A percentile compares a stretch with the other conserved stretches of the same genome.
phyloP scores from a whole-genome alignment of 192 early-diverging fungal genomes.

The Gigaspora rosea region DNA sequence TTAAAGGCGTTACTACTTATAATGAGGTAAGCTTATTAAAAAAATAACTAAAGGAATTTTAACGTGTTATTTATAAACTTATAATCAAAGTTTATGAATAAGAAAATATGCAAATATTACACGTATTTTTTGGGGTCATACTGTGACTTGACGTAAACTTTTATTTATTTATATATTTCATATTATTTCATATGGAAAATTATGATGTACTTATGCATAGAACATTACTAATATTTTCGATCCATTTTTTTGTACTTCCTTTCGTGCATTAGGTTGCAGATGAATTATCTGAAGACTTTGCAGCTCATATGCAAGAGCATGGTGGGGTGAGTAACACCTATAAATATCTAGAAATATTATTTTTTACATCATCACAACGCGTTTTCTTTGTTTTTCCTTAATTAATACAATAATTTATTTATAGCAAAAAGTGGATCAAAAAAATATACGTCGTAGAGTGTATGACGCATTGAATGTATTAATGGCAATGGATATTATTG shows the following conservation, averaged over 20 bases:
- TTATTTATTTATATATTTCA: not conserved
- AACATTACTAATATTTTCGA: conserved; percentile 31
- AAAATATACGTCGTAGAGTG: conserved; percentile 70
- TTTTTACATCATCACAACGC: no score
- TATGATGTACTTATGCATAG: conserved; percentile 2
- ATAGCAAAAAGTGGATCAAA: conserved; percentile 48
- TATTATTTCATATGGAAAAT: no score
- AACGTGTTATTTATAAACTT: no score
- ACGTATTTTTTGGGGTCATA: not conserved
- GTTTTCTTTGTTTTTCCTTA: no score
- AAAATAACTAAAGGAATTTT: no score
- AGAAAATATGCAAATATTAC: not conserved
- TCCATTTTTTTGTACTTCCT: not conserved
- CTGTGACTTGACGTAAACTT: no score
- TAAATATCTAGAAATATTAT: conserved; percentile 25
- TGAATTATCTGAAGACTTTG: conserved; percentile 51
- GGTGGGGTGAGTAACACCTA: not conserved
- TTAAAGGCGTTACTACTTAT: conserved; percentile 61
- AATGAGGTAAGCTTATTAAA: conserved; percentile 52
- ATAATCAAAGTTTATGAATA: no score
- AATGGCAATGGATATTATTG: conserved; percentile 65
- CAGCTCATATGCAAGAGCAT: conserved; percentile 13
- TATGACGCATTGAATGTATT: conserved; percentile 75
- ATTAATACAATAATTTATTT: no score
- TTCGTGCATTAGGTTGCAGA: conserved; percentile 51